Percentiles rank a stretch among this genome's conserved stretches.
Evolutionary conservation across 2,329 filamentous ascomycete species (phyloP).

Genomic region (Alternaria sp.): DNA sequence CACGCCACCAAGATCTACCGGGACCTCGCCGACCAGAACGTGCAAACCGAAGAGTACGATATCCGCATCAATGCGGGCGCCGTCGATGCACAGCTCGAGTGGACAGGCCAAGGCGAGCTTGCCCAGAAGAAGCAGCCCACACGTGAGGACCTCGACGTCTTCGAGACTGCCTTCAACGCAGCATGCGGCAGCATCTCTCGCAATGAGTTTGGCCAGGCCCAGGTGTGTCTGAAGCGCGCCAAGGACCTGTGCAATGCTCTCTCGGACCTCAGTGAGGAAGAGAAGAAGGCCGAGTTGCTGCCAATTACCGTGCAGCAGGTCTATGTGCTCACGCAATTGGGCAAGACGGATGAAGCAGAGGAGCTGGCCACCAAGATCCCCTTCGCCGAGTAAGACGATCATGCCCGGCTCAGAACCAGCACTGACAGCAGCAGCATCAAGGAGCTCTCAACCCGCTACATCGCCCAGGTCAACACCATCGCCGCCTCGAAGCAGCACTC

Average conservation of each 20-base stretch:
- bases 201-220: conserved; percentile 69
- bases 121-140: conserved; percentile 62
- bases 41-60: conserved; percentile 73
- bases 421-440: conserved; percentile 59
- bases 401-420: not conserved
- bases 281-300: conserved; percentile 75
- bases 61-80: conserved; percentile 78
- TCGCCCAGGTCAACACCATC: conserved; percentile 71
- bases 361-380: conserved; percentile 67
- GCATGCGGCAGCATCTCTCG: conserved; percentile 75
- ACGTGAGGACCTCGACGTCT: conserved; percentile 72
- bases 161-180: conserved; percentile 82
- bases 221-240: conserved; percentile 72
- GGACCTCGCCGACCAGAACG: conserved; percentile 57
- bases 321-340: conserved; percentile 71
- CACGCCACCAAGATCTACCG: conserved; percentile 70
- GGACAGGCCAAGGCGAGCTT: conserved; percentile 64
- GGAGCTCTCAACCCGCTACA: conserved; percentile 69
- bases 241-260: conserved; percentile 73
- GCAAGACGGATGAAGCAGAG: conserved; percentile 69
- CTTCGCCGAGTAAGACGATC: conserved; percentile 62
- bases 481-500: conserved; percentile 53
- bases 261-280: conserved; percentile 74
- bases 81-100: conserved; percentile 73
- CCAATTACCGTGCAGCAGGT: conserved; percentile 79